A percentile compares a stretch with the other conserved stretches of the same genome.
Evolutionary conservation across 2,329 filamentous ascomycete species (phyloP).

Genomic region (Aspergillus sp.): DNA sequence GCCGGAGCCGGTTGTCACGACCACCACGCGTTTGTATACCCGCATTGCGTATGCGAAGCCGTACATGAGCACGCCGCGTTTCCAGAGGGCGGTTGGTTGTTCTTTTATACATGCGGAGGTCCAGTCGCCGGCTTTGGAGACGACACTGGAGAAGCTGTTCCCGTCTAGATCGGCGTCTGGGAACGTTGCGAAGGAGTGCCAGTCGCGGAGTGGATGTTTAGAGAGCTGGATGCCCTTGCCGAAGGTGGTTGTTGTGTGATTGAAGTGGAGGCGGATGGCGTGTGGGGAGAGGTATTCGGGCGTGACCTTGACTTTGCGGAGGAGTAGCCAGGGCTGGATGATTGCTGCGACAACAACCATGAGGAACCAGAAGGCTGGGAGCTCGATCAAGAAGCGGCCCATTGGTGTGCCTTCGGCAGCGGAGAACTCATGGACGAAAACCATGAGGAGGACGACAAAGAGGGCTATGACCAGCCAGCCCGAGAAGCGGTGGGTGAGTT

Average conservation of each 20-base stretch:
- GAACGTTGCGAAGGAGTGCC: constrained; percentile 75
- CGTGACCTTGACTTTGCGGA: constrained; percentile 66
- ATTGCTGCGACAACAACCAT: constrained; percentile 63
- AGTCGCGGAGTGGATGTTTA: constrained; percentile 64
- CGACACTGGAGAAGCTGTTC: constrained; percentile 65
- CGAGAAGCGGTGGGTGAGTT: constrained; percentile 68
- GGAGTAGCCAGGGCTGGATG: constrained; percentile 69
- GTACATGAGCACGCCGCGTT: constrained; percentile 65
- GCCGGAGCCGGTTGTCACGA: constrained; percentile 71
- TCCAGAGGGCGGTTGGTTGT: constrained; percentile 64
- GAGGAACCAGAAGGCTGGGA: constrained; percentile 68
- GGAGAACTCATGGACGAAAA: constrained; percentile 51
- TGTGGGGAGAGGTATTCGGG: constrained; percentile 69
- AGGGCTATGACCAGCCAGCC: constrained; percentile 68
- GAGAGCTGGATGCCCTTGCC: constrained; percentile 62
- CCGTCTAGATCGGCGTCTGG: constrained; percentile 55
- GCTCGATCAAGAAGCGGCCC: constrained; percentile 43
- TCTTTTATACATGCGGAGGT: constrained; percentile 63
- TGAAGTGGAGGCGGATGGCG: constrained; percentile 69
- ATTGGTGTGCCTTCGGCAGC: constrained; percentile 34
- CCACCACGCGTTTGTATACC: constrained; percentile 64
- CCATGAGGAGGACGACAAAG: constrained; percentile 64
- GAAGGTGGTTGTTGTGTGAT: constrained; percentile 60
- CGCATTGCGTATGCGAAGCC: constrained; percentile 68
- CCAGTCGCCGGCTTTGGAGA: constrained; percentile 77